Percentiles rank a stretch among this genome's conserved stretches.
Evolutionary conservation across 2,329 filamentous ascomycete species (phyloP).

Genomic region (Aurifilum marmelostoma): DNA sequence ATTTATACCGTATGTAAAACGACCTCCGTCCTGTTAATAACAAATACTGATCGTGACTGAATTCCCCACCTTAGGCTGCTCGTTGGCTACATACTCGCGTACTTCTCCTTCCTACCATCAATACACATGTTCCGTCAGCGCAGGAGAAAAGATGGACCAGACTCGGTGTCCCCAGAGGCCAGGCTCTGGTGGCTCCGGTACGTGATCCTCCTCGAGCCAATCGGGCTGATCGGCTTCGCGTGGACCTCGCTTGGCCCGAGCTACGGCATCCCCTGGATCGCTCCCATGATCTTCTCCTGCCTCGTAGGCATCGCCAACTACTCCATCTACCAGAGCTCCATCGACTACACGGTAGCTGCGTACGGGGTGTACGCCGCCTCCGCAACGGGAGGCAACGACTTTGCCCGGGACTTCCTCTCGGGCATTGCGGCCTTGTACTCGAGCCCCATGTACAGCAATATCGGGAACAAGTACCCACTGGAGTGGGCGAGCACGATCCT

Average conservation of each 20-base stretch:
- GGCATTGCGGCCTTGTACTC: conserved; percentile 65
- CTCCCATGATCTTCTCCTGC: conserved; percentile 60
- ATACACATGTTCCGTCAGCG: conserved; percentile 42
- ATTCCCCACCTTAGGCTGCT: conserved; percentile 22
- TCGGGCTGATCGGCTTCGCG: conserved; percentile 66
- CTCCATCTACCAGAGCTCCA: conserved; percentile 66
- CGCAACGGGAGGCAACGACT: conserved; percentile 63
- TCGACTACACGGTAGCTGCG: conserved; percentile 70
- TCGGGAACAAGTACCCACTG: conserved; percentile 47
- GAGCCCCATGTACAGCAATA: conserved; percentile 56
- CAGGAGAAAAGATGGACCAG: conserved; percentile 49
- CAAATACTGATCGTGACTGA: background rate
- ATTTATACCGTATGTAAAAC: conserved; percentile 28
- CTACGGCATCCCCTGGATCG: conserved; percentile 60
- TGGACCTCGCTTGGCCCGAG: conserved; percentile 60
- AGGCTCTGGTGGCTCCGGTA: conserved; percentile 64
- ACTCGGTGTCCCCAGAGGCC: conserved; percentile 51
- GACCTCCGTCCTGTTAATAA: background rate
- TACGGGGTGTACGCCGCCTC: conserved; percentile 69
- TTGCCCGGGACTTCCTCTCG: conserved; percentile 66
- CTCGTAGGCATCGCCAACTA: conserved; percentile 68
- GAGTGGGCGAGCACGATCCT: conserved; percentile 56
- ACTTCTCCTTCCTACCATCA: conserved; percentile 58
- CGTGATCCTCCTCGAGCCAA: conserved; percentile 60
- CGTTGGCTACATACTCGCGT: conserved; percentile 61